Evolutionary conservation across 768 basidiomycete species (phyloP).

Genomic region (Lactarius sp.): DNA sequence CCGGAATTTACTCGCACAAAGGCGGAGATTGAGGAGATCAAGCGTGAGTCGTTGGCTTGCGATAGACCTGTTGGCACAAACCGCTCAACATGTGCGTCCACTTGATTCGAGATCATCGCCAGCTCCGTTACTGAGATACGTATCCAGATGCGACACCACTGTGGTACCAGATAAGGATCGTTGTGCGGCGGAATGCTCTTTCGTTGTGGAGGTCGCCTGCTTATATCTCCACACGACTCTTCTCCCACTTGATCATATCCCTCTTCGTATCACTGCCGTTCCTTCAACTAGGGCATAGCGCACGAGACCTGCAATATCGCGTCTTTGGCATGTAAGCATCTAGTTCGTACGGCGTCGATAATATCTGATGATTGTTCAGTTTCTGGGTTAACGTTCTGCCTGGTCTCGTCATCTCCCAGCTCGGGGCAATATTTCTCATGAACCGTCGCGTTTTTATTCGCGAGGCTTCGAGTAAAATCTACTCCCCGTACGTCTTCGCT

Average conservation of each 20-base stretch:
- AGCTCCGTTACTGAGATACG: conserved; percentile 37
- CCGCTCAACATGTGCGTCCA: conserved; percentile 13
- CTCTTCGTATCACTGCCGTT: conserved; percentile 74
- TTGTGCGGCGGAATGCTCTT: conserved; percentile 62
- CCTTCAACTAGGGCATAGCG: conserved; percentile 62
- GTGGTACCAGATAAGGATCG: conserved; percentile 65
- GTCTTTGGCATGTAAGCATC: conserved; percentile 59
- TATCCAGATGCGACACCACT: conserved; percentile 52
- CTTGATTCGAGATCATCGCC: too few species aligned
- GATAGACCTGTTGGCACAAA: not conserved
- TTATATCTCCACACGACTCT: conserved; percentile 80
- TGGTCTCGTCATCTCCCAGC: conserved; percentile 76
- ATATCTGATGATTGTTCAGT: conserved; percentile 8
- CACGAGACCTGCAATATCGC: conserved; percentile 72
- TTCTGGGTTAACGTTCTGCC: conserved; percentile 67
- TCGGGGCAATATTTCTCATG: conserved; percentile 79
- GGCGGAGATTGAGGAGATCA: conserved; percentile 42
- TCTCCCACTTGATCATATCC: conserved; percentile 67
- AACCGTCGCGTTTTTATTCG: conserved; percentile 45
- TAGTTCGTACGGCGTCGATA: too few species aligned
- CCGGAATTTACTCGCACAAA: conserved; percentile 42
- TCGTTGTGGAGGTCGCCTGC: conserved; percentile 82
- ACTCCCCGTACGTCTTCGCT: conserved; percentile 82
- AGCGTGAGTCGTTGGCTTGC: conserved; percentile 26
- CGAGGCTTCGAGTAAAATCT: conserved; percentile 84